Evolutionary conservation across 148 eudicot species (phyloP), one percentile per base, ranked within the genome.

Genomic region (Silene latifolia): DNA sequence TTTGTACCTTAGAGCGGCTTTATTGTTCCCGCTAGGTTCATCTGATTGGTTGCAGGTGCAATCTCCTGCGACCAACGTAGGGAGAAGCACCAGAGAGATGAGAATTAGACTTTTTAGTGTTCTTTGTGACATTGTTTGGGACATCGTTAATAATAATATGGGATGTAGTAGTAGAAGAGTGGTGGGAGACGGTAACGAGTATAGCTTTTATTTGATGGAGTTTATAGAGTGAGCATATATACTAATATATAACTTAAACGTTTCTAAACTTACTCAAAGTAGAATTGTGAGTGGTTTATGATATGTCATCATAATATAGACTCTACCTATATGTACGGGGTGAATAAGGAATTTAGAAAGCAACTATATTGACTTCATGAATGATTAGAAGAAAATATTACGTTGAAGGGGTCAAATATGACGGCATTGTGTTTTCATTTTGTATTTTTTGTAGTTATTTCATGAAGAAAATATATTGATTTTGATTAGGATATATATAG

Each of bases 21-120:
- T 53, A 1, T 51, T 27, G 1, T 46, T 24, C 44, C 53, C 76
- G 23, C 14, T 57, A 5, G 17, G 23, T 44, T 18, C 6, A 0
- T 77, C 72, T 2, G 69, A 78, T 58, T 24, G n/a, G 57, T 76
- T 56, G 35, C 80, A 80, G 0, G 80, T 80, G 66, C 83, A 80
- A 2, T 83, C 85, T 8, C 69, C 78, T 0, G 56, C 68, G 3
- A 65, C 78, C 13, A 71, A 25, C 4, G 63, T 47, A 2, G 77
- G 32, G 53, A 67, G 25, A 60, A 79, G 20, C 15, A 82, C 5
- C 4, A 82, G 14, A 4, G 48, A 21, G 4, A 74, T 0, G 18
- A 73, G 13, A 18, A 63, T 11, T 18, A 75, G 7, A 46, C 13
- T 0, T 7, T 6, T 62, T 20, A 39, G 18, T 7, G 78, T 48